Evolutionary conservation across 805 yeast genomes (phyloP), one percentile per base, ranked within the genome.

Genomic region (Tetrapisispora iriomotensis): DNA sequence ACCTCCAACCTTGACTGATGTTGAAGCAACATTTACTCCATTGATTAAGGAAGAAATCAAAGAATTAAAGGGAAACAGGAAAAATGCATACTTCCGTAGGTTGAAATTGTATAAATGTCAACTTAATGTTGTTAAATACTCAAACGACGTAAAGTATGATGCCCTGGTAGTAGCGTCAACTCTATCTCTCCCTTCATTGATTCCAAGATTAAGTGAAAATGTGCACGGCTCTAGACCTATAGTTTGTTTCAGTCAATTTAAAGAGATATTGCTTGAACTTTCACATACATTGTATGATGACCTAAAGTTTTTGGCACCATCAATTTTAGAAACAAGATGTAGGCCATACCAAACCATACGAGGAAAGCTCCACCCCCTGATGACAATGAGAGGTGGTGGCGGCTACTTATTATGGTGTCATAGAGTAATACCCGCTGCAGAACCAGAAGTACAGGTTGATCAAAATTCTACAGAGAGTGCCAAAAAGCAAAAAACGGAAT

Each of bases 331-430:
- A 59, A 75, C 94, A 1, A 70, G 84, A 45, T 92, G 82, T 10
- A 74, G 96, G 46, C 79, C 79, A 36, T 88, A 82, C 58, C 99
- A 92, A 65, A 86, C 96, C 3, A 76, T 90, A 22, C 85, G 94
- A 15, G 98, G 97, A 7, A 78, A 94, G 56, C 67, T 90, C 53
- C 99, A 92, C 60, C 99, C 99, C 0, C 56, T 79, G 44, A 92
- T 92, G 99, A 84, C 96, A 0, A 78, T 81, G 71, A 72, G 85
- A 51, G 87, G 95, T 6, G 88, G 82, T 42, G 97, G 96, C 25
- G 99, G 99, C 0, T 90, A 77, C 58, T 58, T 92, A 2, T 65
- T 87, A 47, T 72, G 77, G 66, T 94, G 90, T 3, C 74, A 83
- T 13, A 70, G 83, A 36, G 96, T 92, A 0, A 64, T 77, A 38